A percentile compares a stretch with the other conserved stretches of the same genome.
Evolutionary conservation across 768 basidiomycete genomes (phyloP).

Genomic region (Tephrocybe sp.): DNA sequence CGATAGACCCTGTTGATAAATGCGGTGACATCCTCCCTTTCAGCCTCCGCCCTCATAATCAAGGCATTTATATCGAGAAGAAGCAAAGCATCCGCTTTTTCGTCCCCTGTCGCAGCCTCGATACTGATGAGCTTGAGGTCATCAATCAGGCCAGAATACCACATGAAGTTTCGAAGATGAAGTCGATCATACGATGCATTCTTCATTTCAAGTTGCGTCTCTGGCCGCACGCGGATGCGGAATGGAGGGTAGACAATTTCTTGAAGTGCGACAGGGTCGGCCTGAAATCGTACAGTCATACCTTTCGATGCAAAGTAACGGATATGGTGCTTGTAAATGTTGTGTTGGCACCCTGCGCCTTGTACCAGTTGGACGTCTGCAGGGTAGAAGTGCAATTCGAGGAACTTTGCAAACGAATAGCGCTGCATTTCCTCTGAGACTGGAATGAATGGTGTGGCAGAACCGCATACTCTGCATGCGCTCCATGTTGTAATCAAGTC

Average conservation of each 20-base stretch:
- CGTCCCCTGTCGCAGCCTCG: conserved; percentile 77
- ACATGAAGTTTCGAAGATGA: conserved; percentile 64
- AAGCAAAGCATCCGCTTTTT: conserved; percentile 63
- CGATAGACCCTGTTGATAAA: conserved; percentile 80
- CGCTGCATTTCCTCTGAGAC: conserved; percentile 89
- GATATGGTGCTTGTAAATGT: conserved; percentile 89
- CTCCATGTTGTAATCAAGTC: conserved; percentile 91
- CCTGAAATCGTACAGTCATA: conserved; percentile 85
- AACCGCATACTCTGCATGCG: conserved; percentile 75
- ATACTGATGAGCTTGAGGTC: conserved; percentile 75
- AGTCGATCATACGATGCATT: conserved; percentile 86
- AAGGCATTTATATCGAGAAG: conserved; percentile 62
- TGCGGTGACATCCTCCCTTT: conserved; percentile 67
- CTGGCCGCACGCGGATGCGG: conserved; percentile 79
- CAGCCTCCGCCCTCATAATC: conserved; percentile 70
- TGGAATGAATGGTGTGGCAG: conserved; percentile 82
- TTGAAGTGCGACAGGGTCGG: conserved; percentile 77
- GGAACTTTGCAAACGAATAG: conserved; percentile 94
- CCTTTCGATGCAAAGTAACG: conserved; percentile 85
- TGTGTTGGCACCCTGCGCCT: conserved; percentile 89
- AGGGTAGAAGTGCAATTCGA: conserved; percentile 95
- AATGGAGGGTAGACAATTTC: conserved; percentile 90
- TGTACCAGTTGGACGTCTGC: conserved; percentile 81
- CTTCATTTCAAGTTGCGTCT: conserved; percentile 85
- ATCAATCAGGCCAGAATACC: conserved; percentile 75